phyloP scores from a whole-genome alignment of 352 stramenopile species.

The Pythium biforme region DNA sequence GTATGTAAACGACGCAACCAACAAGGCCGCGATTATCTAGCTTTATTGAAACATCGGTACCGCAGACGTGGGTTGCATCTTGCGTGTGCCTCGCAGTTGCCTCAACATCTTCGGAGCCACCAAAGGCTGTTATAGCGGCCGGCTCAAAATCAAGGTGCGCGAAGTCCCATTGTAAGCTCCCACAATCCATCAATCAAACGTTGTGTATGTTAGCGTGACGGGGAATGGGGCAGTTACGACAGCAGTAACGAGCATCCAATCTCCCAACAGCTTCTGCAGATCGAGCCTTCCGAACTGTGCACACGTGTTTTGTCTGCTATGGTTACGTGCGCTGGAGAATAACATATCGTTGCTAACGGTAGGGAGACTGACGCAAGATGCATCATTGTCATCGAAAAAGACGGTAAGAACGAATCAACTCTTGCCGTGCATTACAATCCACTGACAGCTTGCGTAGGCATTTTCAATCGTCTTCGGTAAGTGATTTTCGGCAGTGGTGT shows the following conservation, averaged over 20 bases:
- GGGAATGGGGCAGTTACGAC: conserved; percentile 53
- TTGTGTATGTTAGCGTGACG: conserved; percentile 36
- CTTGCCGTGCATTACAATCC: background rate
- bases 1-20: conserved; percentile 22
- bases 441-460: conserved; percentile 49
- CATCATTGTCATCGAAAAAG: conserved; percentile 95
- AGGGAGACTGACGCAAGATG: conserved; percentile 73
- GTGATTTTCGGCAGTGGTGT: background rate
- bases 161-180: background rate
- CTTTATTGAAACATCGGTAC: background rate
- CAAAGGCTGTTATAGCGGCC: conserved; percentile 72
- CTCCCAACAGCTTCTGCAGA: conserved; percentile 66
- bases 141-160: conserved; percentile 48
- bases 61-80: conserved; percentile 66
- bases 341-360: background rate
- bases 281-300: conserved; percentile 54
- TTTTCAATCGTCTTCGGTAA: conserved; percentile 91
- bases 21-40: too few relatives aligned
- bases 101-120: conserved; percentile 85
- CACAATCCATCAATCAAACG: background rate
- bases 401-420: conserved; percentile 54
- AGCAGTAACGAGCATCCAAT: conserved; percentile 70
- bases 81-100: conserved; percentile 60
- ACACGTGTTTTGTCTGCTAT: background rate
- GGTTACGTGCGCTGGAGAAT: too few relatives aligned